Base-by-base conservation (phyloP, 2,329 filamentous ascomycete genomes). In the Paecilomyces sp. region DNA sequence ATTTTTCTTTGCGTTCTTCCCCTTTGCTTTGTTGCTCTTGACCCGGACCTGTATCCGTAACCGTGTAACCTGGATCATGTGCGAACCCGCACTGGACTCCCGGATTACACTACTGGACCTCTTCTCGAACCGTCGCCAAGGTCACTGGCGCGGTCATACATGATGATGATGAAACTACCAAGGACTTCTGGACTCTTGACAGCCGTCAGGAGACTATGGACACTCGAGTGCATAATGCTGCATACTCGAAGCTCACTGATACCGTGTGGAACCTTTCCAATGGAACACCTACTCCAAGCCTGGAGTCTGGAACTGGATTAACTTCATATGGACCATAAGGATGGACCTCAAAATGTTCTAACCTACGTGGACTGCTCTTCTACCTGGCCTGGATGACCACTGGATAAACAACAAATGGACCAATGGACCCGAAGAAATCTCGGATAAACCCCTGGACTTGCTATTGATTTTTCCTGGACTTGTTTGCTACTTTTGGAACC, bases 201-300 rank as follows among this genome's bases (percentile, higher is more conserved):
- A 64, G 56, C 72, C 71, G 71, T 72, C 70, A 69, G 64, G 64
- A 64, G 63, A 68, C 62, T 68, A 67, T 68, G 69, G 70, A 71
- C 68, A 68, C 61, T 64, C 67, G 68, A 75, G 70, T 75, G 74
- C 64, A 73, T 76, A 70, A 75, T 75, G 71, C 66, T 71, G 70
- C 73, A 73, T 69, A 67, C 70, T 71, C 60, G 61, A 67, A 54
- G n/a, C 55, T 55, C 56, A 34, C 22, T n/a, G 41, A 63, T 61
- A 58, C 58, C 65, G 65, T 66, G 63, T 59, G 30, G 60, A 18
- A 13, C 36, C 36, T 61, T 58, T 12, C 60, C 55, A 58, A 60
- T 62, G 63, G 61, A 31, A 65, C 63, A 63, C 55, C 62, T 61
- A 31, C 59, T 66, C 59, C 65, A 71, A 68, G 34, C 69, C 71